Evolutionary conservation across 2,329 filamentous ascomycete species (phyloP).

Genomic region (Colletotrichum phormii): DNA sequence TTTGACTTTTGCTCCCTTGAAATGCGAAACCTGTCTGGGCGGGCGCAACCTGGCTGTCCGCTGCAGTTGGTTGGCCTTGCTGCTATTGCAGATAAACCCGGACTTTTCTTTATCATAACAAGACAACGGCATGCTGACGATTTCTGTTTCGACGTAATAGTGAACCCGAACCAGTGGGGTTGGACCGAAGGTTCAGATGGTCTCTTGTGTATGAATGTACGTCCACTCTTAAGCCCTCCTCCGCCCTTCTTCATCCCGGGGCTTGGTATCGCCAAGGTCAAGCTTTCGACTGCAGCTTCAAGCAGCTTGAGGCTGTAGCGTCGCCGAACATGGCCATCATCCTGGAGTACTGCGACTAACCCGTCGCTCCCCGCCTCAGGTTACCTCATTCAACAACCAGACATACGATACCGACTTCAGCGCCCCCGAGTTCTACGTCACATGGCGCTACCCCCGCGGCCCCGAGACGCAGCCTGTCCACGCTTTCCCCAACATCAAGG

Average conservation of each 20-base stretch:
- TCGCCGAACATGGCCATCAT: background rate
- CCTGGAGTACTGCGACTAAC: background rate
- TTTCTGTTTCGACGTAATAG: conserved; percentile 44
- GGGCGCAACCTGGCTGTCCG: background rate
- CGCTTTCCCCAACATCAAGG: conserved; percentile 65
- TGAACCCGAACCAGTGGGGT: conserved; percentile 69
- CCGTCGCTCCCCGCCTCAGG: conserved; percentile 44
- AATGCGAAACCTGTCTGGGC: conserved; percentile 27
- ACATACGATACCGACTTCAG: conserved; percentile 59
- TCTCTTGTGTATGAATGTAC: conserved; percentile 64
- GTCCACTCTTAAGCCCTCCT: conserved; percentile 41
- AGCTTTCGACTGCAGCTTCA: background rate
- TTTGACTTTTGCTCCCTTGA: conserved; percentile 32
- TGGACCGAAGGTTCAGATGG: conserved; percentile 52
- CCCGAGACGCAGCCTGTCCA: conserved; percentile 59
- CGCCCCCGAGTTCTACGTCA: conserved; percentile 63
- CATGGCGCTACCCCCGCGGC: conserved; percentile 62
- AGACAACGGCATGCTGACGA: conserved; percentile 21
- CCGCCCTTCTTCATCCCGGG: conserved; percentile 14
- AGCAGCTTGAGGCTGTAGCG: background rate
- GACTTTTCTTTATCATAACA: background rate
- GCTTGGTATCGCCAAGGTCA: background rate
- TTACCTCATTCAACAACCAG: conserved; percentile 61
- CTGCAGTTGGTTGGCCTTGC: background rate
- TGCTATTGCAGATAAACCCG: background rate